A percentile compares a stretch with the other conserved stretches of the same genome.
These are phyloP conservation scores for Xylaria scruposa DNA, from an alignment of 495 filamentous ascomycete genomes.

Conservation along the genomic window DNA sequence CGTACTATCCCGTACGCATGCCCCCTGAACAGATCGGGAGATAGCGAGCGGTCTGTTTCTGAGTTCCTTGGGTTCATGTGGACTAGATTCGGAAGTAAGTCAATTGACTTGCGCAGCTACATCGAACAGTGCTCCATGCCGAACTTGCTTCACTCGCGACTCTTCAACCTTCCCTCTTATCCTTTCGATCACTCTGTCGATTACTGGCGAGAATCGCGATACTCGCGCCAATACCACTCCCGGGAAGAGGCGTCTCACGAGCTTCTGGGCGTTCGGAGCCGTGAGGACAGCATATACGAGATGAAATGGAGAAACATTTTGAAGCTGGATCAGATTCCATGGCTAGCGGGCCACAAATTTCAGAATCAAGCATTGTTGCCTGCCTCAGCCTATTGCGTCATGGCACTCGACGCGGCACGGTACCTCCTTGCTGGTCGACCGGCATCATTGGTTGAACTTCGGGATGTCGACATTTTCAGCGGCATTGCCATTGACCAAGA, in stretches of 20 bases:
- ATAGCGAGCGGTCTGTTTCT: conserved; percentile 48
- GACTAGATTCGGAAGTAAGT: conserved; percentile 45
- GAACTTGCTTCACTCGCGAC: conserved; percentile 35
- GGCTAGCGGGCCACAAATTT: conserved; percentile 51
- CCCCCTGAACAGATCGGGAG: conserved; percentile 42
- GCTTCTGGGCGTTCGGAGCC: conserved; percentile 53
- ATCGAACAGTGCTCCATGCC: conserved; percentile 45
- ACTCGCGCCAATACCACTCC: conserved; percentile 54
- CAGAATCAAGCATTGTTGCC: conserved; percentile 52
- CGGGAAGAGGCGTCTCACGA: conserved; percentile 49
- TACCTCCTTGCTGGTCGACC: conserved; percentile 33
- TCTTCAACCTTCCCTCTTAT: conserved; percentile 49
- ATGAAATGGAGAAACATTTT: conserved; percentile 57
- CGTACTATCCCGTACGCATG: conserved; percentile 44
- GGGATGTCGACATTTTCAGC: conserved; percentile 48
- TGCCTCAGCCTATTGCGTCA: conserved; percentile 52
- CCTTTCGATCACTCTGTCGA: conserved; percentile 57
- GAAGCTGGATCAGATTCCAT: conserved; percentile 50
- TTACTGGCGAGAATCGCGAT: conserved; percentile 55
- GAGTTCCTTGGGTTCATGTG: conserved; percentile 58
- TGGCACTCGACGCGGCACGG: conserved; percentile 52
- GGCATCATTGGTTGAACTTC: conserved; percentile 49
- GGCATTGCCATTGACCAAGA: conserved; percentile 60
- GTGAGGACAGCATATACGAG: conserved; percentile 50
- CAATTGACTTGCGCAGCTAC: conserved; percentile 39